Percentiles rank a stretch among this genome's conserved stretches.
Conservation (phyloP, 306 rosid genomes). For the Elaeagnus macrophylla region DNA sequence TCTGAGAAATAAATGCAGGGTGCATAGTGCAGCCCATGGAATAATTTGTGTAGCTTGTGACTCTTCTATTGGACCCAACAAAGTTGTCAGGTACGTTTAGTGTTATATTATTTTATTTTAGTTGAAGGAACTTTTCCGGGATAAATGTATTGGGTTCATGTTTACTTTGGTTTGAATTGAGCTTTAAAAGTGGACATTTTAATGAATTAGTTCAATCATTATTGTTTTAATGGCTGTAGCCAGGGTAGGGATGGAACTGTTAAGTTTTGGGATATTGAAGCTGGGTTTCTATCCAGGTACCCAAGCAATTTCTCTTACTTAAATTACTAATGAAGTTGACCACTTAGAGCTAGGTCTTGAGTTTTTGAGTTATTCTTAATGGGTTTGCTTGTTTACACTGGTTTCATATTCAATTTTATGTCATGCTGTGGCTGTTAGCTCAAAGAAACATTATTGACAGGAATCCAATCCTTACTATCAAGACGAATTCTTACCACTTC, state of each 20-base stretch:
- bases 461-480: slow-evolving; percentile 54
- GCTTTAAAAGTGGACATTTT: slow-evolving; percentile 8
- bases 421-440: no score
- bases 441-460: slow-evolving; percentile 21
- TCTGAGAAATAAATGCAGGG: slow-evolving; percentile 32
- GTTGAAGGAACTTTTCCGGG: no score
- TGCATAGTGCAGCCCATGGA: slow-evolving; percentile 84
- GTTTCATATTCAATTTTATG: no score
- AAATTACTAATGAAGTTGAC: neutral
- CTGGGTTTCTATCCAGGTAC: slow-evolving; percentile 69
- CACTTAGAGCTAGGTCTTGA: no score
- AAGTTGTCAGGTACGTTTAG: slow-evolving; percentile 53
- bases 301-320: neutral
- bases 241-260: slow-evolving; percentile 98
- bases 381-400: neutral
- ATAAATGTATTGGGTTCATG: neutral
- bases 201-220: neutral
- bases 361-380: neutral
- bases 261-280: slow-evolving; percentile 75
- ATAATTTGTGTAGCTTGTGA: slow-evolving; percentile 54
- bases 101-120: neutral
- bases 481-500: slow-evolving; percentile 76
- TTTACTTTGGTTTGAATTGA: neutral
- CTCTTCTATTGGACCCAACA: slow-evolving; percentile 52
- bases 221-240: slow-evolving; percentile 34